phyloP scores from a whole-genome alignment of 176 grass and related monocot species.

The Puccinellia tenuiflora region DNA sequence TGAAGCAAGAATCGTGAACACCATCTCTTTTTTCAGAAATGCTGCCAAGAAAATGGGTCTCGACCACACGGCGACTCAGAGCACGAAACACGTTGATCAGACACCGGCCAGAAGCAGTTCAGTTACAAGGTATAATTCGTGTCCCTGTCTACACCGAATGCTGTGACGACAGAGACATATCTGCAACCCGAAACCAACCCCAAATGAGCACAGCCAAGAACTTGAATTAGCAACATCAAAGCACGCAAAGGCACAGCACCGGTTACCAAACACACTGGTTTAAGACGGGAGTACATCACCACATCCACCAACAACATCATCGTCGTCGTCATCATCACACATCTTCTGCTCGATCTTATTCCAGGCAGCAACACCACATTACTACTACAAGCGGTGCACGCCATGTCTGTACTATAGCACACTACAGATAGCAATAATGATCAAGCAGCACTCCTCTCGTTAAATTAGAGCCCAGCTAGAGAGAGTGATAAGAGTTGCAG shows the following conservation, averaged over 20 bases:
- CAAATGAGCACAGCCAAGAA: background rate
- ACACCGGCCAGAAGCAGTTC: background rate
- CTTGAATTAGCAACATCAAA: background rate
- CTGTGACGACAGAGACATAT: background rate
- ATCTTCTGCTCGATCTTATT: conserved; percentile 26
- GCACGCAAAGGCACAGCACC: background rate
- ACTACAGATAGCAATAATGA: background rate
- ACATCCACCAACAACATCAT: background rate
- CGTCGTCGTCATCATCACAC: background rate
- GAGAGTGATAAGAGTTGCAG: conserved; percentile 21
- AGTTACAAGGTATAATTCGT: background rate
- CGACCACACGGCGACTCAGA: background rate
- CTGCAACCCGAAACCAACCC: background rate
- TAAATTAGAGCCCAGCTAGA: conserved; percentile 9
- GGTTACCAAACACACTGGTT: conserved; percentile 16
- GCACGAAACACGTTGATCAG: background rate
- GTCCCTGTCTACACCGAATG: background rate
- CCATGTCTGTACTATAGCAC: conserved; percentile 23
- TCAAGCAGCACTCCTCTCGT: background rate
- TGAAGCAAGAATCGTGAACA: background rate
- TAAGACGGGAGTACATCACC: background rate
- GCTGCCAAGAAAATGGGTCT: background rate
- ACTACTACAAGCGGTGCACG: conserved; percentile 12
- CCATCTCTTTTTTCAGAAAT: background rate
- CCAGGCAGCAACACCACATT: conserved; percentile 23